phyloP scores from a whole-genome alignment of 2,329 filamentous ascomycete genomes.

The Epichloe elymi region DNA sequence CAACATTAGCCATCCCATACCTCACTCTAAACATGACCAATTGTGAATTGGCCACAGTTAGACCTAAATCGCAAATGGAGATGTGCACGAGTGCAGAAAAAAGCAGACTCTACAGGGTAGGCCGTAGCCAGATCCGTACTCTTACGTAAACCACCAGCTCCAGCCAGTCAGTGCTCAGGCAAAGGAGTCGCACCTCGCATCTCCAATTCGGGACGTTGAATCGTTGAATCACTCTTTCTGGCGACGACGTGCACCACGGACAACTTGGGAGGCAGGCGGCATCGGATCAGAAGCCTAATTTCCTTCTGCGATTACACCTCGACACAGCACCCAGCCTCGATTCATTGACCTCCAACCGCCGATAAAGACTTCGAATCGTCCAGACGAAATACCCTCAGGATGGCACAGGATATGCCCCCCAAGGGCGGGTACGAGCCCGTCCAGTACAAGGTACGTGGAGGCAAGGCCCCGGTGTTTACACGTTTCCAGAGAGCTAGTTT shows the following conservation, averaged over 20 bases:
- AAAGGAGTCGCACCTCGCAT: constrained; percentile 2
- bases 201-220: neutral
- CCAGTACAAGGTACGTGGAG: constrained; percentile 73
- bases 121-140: neutral
- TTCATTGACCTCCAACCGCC: neutral
- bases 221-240: neutral
- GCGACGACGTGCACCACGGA: neutral
- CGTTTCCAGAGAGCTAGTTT: too few relatives aligned
- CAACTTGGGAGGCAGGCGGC: constrained; percentile 1
- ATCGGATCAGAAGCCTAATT: neutral
- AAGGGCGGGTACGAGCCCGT: constrained; percentile 87
- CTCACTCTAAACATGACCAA: too few relatives aligned
- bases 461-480: neutral
- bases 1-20: too few relatives aligned
- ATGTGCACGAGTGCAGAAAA: neutral
- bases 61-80: too few relatives aligned
- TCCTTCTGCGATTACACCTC: neutral
- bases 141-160: constrained; percentile 1
- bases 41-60: too few relatives aligned
- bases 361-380: neutral
- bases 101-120: neutral
- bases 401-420: constrained; percentile 98
- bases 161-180: neutral
- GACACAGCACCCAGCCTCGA: neutral
- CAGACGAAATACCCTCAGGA: constrained; percentile 33